Conservation (phyloP, 2,329 filamentous ascomycete genomes). For the Colletotrichum chrysophilum region DNA sequence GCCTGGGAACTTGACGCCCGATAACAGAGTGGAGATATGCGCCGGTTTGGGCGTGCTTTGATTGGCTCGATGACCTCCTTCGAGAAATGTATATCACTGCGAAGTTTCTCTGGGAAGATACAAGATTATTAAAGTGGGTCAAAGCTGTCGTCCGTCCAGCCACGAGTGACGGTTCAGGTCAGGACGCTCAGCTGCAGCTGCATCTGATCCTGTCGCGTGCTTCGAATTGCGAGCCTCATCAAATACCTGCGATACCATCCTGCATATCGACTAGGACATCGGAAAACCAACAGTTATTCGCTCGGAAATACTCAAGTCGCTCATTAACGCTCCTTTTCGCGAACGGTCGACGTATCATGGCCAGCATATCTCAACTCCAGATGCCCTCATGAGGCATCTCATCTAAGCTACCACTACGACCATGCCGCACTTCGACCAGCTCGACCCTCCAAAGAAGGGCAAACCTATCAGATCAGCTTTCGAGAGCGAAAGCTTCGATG, state of each 20-base stretch:
- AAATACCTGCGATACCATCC: neutral
- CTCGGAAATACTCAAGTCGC: neutral
- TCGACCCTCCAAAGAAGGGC: conserved; percentile 56
- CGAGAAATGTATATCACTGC: neutral
- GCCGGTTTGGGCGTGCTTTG: neutral
- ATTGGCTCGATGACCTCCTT: neutral
- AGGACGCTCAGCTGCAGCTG: neutral
- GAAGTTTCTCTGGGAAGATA: neutral
- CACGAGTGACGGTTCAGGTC: neutral
- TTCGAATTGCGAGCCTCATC: conserved; percentile 10
- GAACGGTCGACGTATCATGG: conserved; percentile 7
- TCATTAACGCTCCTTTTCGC: neutral
- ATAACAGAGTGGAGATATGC: neutral
- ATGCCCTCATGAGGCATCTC: conserved; percentile 21
- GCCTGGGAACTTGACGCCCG: conserved; percentile 4
- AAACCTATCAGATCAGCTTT: conserved; percentile 72
- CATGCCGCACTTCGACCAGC: conserved; percentile 57
- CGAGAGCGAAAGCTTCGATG: conserved; percentile 87
- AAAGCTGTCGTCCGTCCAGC: neutral
- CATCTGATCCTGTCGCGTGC: conserved; percentile 15
- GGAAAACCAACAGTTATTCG: neutral
- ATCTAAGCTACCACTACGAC: conserved; percentile 23
- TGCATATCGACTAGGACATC: neutral
- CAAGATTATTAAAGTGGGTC: neutral
- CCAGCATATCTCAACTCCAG: conserved; percentile 9